phyloP scores from a whole-genome alignment of 225 moss, liverwort and hornwort genomes.

The Polytrichum formosum region DNA sequence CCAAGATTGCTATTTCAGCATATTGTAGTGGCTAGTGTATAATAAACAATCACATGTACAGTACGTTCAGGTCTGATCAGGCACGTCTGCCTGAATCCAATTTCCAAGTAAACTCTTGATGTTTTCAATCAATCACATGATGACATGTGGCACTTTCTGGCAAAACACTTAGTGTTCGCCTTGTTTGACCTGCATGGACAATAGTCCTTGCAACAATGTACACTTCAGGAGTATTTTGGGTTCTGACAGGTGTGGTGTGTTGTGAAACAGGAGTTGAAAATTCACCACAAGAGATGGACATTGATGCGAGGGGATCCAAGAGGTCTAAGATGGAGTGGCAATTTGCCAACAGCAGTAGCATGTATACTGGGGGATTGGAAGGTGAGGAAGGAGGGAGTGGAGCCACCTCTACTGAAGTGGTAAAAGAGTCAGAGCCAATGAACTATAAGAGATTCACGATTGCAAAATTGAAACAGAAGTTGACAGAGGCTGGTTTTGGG shows the following conservation, averaged over 20 bases:
- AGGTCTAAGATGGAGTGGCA: constrained; percentile 44
- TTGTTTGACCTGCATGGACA: no score
- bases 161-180: no score
- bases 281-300: constrained; percentile 69
- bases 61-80: no score
- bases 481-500: constrained; percentile 79
- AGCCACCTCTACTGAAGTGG: constrained; percentile 26
- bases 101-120: no score
- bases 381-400: constrained; percentile 43
- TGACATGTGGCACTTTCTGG: no score
- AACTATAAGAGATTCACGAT: constrained; percentile 67
- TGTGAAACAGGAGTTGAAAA: constrained; percentile 43
- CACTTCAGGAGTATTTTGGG: no score
- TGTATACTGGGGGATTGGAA: constrained; percentile 38
- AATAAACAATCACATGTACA: no score
- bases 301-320: constrained; percentile 49
- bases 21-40: no score
- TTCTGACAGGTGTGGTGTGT: not conserved
- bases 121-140: no score
- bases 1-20: no score
- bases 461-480: constrained; percentile 70
- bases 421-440: constrained; percentile 23
- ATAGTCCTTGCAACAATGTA: no score
- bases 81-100: no score
- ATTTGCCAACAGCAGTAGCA: constrained; percentile 67